phyloP scores from a whole-genome alignment of 2,329 filamentous ascomycete species.

The Colletotrichum endophyticum region DNA sequence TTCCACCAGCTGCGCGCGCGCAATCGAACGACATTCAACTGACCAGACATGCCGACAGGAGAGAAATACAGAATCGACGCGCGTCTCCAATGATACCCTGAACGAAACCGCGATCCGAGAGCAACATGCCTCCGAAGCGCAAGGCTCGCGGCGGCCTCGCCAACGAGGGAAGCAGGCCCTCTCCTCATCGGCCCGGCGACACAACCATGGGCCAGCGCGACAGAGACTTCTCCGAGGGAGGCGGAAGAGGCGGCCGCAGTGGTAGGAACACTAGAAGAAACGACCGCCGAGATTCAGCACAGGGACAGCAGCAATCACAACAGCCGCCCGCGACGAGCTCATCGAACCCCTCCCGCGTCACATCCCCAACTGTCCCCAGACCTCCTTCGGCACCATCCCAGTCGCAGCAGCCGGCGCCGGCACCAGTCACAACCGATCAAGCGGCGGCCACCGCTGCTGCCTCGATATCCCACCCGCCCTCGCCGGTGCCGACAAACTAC shows the following conservation, averaged over 20 bases:
- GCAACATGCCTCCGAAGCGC: slow-evolving; percentile 62
- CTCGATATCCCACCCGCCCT: slow-evolving; percentile 25
- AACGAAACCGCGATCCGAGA: slow-evolving; percentile 23
- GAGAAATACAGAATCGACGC: neutral
- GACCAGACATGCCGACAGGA: neutral
- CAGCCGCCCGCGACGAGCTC: slow-evolving; percentile 5
- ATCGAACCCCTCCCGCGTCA: slow-evolving; percentile 9
- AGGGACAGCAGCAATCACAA: slow-evolving; percentile 28
- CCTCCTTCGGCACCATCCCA: slow-evolving; percentile 7
- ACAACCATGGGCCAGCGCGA: slow-evolving; percentile 63
- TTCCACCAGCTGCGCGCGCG: neutral
- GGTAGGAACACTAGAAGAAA: slow-evolving; percentile 50
- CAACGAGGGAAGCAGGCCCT: slow-evolving; percentile 58
- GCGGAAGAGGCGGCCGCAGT: slow-evolving; percentile 48
- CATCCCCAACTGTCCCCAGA: slow-evolving; percentile 9
- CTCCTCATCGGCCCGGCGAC: slow-evolving; percentile 67
- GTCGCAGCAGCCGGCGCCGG: slow-evolving; percentile 34
- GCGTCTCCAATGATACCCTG: slow-evolving; percentile 15
- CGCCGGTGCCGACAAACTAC: slow-evolving; percentile 55
- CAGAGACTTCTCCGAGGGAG: slow-evolving; percentile 50
- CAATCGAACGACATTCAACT: neutral
- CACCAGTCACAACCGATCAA: slow-evolving; percentile 27
- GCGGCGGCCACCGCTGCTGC: slow-evolving; percentile 22
- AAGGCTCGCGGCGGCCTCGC: slow-evolving; percentile 60
- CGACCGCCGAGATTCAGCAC: slow-evolving; percentile 59